Conservation (phyloP, 441 rosid species). For the Adansonia rubrostipa region DNA sequence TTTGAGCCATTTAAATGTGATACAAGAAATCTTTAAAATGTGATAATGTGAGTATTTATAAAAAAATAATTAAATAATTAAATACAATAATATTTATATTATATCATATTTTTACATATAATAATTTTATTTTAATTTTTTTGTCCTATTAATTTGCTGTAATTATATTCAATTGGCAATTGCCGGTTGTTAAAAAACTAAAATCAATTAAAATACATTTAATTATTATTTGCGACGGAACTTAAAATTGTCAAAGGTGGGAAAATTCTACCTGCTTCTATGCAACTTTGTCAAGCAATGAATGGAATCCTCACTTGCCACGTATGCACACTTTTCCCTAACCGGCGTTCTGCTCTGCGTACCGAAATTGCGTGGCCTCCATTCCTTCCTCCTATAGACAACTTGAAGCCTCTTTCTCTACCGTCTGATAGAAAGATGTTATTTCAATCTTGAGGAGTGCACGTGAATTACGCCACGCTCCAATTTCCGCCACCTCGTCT, state of each 20-base stretch:
- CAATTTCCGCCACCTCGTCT: slow-evolving; percentile 23
- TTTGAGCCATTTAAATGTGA: too few species aligned
- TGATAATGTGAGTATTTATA: too few species aligned
- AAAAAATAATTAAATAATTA: too few species aligned
- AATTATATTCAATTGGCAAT: too few species aligned
- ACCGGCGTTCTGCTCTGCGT: slow-evolving; percentile 17
- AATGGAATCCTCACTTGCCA: slow-evolving; percentile 26
- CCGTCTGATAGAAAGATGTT: neutral
- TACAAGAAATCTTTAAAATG: too few species aligned
- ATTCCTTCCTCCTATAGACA: too few species aligned
- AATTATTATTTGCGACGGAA: neutral
- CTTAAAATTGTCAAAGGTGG: neutral
- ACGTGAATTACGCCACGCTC: neutral
- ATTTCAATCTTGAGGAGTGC: neutral
- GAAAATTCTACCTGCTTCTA: neutral
- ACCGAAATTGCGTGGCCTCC: neutral
- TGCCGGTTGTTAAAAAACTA: too few species aligned
- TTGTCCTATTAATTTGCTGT: too few species aligned
- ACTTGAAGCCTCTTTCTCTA: neutral
- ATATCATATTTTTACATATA: too few species aligned
- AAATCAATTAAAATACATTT: too few species aligned
- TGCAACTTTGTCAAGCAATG: neutral
- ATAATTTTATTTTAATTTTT: too few species aligned
- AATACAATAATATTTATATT: too few species aligned
- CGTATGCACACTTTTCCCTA: slow-evolving; percentile 22